Evolutionary conservation across 2,329 filamentous ascomycete genomes (phyloP).

Genomic region (Verticillium nubilum): DNA sequence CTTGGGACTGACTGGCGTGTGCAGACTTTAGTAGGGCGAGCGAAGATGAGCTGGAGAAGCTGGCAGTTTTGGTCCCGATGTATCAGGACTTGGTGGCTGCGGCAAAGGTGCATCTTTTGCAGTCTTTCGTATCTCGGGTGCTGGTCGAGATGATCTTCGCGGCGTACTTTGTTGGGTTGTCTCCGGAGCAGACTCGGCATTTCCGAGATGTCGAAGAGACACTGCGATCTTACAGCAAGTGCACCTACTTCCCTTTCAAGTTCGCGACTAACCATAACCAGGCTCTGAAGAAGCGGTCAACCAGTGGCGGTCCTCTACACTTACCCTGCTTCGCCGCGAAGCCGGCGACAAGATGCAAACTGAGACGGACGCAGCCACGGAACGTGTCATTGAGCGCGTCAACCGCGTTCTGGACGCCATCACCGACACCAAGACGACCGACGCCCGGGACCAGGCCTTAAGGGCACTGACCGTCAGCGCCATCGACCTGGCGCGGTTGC

Average conservation of each 20-base stretch:
- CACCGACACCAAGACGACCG: constrained; percentile 29
- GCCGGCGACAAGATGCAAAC: constrained; percentile 37
- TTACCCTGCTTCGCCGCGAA: constrained; percentile 53
- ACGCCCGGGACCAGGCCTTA: constrained; percentile 47
- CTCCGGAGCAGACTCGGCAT: constrained; percentile 44
- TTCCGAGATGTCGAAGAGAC: constrained; percentile 44
- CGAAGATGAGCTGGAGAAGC: constrained; percentile 33
- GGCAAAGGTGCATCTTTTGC: constrained; percentile 56
- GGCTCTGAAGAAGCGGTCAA: constrained; percentile 50
- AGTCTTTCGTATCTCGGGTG: constrained; percentile 54
- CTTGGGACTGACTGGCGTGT: constrained; percentile 6
- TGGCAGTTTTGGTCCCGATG: constrained; percentile 48
- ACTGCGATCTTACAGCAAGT: constrained; percentile 23
- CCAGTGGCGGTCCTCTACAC: constrained; percentile 62
- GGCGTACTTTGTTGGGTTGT: constrained; percentile 58
- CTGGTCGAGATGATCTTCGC: constrained; percentile 58
- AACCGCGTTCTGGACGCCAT: constrained; percentile 46
- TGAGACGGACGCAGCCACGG: constrained; percentile 36
- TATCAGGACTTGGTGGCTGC: constrained; percentile 48
- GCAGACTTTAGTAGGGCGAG: constrained; percentile 38
- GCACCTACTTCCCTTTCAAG: not conserved
- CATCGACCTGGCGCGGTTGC: constrained; percentile 49
- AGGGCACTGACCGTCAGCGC: constrained; percentile 45
- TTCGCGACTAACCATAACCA: constrained; percentile 11
- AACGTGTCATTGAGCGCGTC: constrained; percentile 37